These are phyloP conservation scores for Fusarium anguioides DNA, from an alignment of 2,329 filamentous ascomycete genomes.

Conservation along the genomic window DNA sequence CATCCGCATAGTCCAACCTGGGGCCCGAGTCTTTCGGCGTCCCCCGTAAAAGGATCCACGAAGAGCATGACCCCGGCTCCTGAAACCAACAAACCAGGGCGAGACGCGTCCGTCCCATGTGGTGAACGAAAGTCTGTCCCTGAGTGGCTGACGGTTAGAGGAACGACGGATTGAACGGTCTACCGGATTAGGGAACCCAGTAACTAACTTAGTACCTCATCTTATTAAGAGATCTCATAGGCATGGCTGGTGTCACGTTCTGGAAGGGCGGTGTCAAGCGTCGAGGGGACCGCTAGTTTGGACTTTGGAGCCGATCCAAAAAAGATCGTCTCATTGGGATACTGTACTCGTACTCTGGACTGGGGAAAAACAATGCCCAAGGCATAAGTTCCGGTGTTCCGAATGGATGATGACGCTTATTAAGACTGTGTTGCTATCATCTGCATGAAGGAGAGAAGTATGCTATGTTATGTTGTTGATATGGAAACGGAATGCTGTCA, in stretches of 20 bases:
- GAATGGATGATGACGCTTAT: slow-evolving; percentile 9
- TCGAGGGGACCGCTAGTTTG: slow-evolving; percentile 16
- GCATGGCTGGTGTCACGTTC: slow-evolving; percentile 22
- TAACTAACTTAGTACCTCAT: neutral
- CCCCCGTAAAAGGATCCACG: slow-evolving; percentile 28
- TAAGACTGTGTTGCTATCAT: slow-evolving; percentile 1
- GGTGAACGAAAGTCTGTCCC: no score
- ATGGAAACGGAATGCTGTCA: slow-evolving; percentile 38
- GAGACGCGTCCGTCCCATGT: neutral
- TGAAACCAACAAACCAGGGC: slow-evolving; percentile 16
- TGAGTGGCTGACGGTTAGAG: slow-evolving; percentile 20
- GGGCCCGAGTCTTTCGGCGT: slow-evolving; percentile 28
- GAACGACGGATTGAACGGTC: slow-evolving; percentile 17
- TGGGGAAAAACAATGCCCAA: neutral
- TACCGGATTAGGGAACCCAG: slow-evolving; percentile 32
- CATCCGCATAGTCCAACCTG: slow-evolving; percentile 7
- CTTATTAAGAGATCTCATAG: slow-evolving; percentile 1
- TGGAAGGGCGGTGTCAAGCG: slow-evolving; percentile 38
- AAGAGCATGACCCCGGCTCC: slow-evolving; percentile 7
- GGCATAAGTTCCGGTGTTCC: slow-evolving; percentile 2
- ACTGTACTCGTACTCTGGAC: neutral
- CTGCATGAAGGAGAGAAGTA: neutral
- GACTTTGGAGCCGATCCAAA: no score
- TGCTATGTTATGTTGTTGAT: slow-evolving; percentile 29
- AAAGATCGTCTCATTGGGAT: slow-evolving; percentile 30